A percentile compares a stretch with the other conserved stretches of the same genome.
Conservation (phyloP, 345 rosid species). For the Moricandia arvensis region DNA sequence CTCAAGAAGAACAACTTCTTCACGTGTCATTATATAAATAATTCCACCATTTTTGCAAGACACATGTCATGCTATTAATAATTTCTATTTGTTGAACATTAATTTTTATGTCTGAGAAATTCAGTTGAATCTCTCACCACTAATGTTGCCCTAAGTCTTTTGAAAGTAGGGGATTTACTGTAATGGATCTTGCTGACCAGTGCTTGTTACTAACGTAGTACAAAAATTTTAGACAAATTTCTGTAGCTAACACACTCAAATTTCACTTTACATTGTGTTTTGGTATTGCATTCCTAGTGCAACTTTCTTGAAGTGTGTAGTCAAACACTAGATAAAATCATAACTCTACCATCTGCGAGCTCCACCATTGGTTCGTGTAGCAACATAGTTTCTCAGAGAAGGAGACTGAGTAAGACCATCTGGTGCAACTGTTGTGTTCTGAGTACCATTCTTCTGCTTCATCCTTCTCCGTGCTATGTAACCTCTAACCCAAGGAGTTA, state of each 20-base stretch:
- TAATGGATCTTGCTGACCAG: too few relatives aligned
- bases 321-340: constrained; percentile 20
- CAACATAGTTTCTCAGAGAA: constrained; percentile 59
- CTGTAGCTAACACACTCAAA: constrained; percentile 33
- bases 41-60: too few relatives aligned
- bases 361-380: constrained; percentile 27
- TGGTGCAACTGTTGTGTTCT: constrained; percentile 75
- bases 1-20: too few relatives aligned
- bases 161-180: too few relatives aligned
- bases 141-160: too few relatives aligned
- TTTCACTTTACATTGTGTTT: constrained; percentile 28
- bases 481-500: constrained; percentile 92
- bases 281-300: constrained; percentile 33
- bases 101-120: too few relatives aligned
- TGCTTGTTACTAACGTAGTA: too few relatives aligned
- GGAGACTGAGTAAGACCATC: constrained; percentile 82
- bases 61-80: too few relatives aligned
- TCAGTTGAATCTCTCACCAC: too few relatives aligned
- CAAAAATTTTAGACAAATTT: constrained; percentile 27
- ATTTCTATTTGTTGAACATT: too few relatives aligned
- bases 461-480: constrained; percentile 80
- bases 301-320: constrained; percentile 22
- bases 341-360: constrained; percentile 37
- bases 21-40: too few relatives aligned
- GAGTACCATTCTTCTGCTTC: constrained; percentile 76